A percentile compares a stretch with the other conserved stretches of the same genome.
Conservation (phyloP, 441 rosid species). For the Sinapis alba region DNA sequence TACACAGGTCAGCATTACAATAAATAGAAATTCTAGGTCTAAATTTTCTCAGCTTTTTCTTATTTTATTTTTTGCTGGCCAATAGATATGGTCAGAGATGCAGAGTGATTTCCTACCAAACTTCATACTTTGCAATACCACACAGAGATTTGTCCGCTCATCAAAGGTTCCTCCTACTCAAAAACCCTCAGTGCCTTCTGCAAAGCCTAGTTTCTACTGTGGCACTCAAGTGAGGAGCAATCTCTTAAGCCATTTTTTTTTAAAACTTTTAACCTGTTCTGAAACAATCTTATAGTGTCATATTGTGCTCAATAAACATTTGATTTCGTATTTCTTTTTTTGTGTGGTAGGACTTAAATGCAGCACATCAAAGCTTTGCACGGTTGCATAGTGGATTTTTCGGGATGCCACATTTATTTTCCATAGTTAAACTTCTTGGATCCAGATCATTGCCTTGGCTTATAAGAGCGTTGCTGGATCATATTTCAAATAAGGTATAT, state of each 20-base stretch:
- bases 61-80: conserved; percentile 22
- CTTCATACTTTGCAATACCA: conserved; percentile 97
- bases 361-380: conserved; percentile 98
- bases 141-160: conserved; percentile 95
- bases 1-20: conserved; percentile 73
- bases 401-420: conserved; percentile 88
- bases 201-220: conserved; percentile 92
- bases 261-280: conserved; percentile 11
- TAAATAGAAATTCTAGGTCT: neutral
- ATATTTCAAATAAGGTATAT: conserved; percentile 90
- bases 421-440: conserved; percentile 90
- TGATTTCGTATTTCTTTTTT: conserved; percentile 2
- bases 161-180: conserved; percentile 84
- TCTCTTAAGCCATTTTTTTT: neutral
- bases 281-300: conserved; percentile 7
- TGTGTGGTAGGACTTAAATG: conserved; percentile 78
- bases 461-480: conserved; percentile 92
- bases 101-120: conserved; percentile 97
- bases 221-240: conserved; percentile 83
- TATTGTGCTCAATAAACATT: neutral
- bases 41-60: neutral
- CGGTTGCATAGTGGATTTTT: conserved; percentile 94
- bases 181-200: conserved; percentile 93
- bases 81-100: conserved; percentile 99
- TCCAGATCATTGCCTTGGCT: conserved; percentile 99